Evolutionary conservation across 139 green algal genomes (phyloP).

Genomic region (Picocystis salinarum): DNA sequence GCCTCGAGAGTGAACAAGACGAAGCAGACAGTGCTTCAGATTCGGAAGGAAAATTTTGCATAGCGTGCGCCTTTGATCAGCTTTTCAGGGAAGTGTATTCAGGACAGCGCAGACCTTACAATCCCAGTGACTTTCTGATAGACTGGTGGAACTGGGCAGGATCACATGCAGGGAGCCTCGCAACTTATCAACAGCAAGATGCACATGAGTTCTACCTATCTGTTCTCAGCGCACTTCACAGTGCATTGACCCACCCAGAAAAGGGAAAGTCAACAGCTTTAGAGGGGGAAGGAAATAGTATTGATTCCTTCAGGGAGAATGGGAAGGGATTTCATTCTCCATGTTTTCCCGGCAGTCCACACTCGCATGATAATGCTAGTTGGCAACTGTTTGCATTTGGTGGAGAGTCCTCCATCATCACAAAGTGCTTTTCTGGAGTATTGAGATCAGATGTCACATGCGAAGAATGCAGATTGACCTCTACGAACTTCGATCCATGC

Average conservation of each 20-base stretch:
- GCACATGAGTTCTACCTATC: constrained; percentile 86
- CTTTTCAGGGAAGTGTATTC: constrained; percentile 35
- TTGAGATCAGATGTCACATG: constrained; percentile 70
- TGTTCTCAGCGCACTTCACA: no score
- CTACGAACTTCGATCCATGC: constrained; percentile 61
- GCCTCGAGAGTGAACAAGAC: not conserved
- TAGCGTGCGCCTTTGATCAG: constrained; percentile 49
- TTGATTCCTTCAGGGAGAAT: no score
- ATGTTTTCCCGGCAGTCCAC: no score
- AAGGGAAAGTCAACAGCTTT: no score
- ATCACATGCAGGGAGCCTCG: constrained; percentile 20
- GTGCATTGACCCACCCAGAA: no score
- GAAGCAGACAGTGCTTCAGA: constrained; percentile 13
- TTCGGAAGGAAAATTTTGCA: constrained; percentile 19
- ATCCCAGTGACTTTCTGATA: constrained; percentile 40
- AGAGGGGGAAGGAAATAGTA: no score
- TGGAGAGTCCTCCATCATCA: constrained; percentile 1
- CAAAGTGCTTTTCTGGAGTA: constrained; percentile 39
- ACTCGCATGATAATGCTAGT: no score
- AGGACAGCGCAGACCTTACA: constrained; percentile 25
- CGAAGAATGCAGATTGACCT: constrained; percentile 44
- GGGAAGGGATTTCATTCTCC: no score
- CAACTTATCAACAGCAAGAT: constrained; percentile 62
- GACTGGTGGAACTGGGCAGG: constrained; percentile 57
- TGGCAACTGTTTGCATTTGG: no score